Base-by-base conservation (phyloP, 805 yeast genomes). In the Kregervanrija pseudodelftensis region DNA sequence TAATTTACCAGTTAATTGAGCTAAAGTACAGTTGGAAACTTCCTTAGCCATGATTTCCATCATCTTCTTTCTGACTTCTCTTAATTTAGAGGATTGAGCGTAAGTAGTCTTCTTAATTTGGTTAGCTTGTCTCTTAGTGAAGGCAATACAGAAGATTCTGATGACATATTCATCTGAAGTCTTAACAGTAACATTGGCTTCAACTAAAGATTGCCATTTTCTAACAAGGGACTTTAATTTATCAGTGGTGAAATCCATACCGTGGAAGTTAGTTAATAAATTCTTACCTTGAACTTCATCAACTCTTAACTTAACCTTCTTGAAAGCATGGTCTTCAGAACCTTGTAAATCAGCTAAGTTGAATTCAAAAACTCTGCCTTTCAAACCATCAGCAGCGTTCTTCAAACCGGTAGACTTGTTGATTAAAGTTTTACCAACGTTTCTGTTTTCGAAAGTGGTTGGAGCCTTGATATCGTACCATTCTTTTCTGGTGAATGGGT, bases 381-480 rank as follows among this genome's bases (percentile, higher is more conserved):
- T 91, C 69, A 91, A 84, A 67, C 95, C 95, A 73, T 91, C 98
- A 67, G 89, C 89, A 69, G 97, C 96, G 77, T 85, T 89, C 79
- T 86, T 85, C 72, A 91, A 80, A 86, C 98, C 98, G 64, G 96
- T 86, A 52, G 96, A 85, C 73, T 87, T 91, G 95, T 91, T 91
- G 73, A 91, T 95, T 67, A 91, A 79, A 64, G 98, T 91, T 82
- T 91, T 90, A 74, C 98, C 98, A 69, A 89, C 97, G 66, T 86
- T 87, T 78, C 96, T 90, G 85, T 87, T 88, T 76, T 90, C 97
- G 67, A 90, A 91, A 64, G 96, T 89, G 65, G 97, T 83, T 68
- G 98, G 98, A 59, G 98, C 98, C 80, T 90, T 89, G 77, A 90
- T 87, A 74, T 86, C 95, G 74, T 78, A 90, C 98, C 98, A 91